Conservation (phyloP, 1,284 basidiomycete species). For the Ganoderma boninense region DNA sequence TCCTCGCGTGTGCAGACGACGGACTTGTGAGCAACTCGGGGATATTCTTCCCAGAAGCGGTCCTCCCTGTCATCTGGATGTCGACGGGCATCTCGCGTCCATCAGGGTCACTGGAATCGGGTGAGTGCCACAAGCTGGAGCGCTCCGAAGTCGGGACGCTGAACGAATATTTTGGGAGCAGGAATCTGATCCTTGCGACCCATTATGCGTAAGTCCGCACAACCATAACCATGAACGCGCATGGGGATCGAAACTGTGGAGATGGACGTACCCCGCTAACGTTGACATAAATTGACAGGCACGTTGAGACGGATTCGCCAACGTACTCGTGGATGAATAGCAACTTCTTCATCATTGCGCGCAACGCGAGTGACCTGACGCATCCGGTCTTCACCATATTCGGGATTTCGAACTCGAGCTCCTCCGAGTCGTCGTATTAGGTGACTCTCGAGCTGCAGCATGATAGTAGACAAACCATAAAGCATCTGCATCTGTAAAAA, state of each 20-base stretch:
- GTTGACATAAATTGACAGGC: neutral
- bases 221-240: neutral
- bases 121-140: neutral
- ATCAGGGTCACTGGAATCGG: neutral
- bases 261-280: neutral
- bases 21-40: neutral
- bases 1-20: neutral
- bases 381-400: neutral
- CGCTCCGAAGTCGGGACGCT: neutral
- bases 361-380: too few species aligned
- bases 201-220: slow-evolving; percentile 2
- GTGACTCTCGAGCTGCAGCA: too few species aligned
- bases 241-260: neutral
- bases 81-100: neutral
- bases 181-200: neutral
- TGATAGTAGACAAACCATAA: too few species aligned
- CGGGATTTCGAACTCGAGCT: neutral
- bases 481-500: too few species aligned
- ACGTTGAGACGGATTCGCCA: slow-evolving; percentile 2
- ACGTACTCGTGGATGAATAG: slow-evolving; percentile 7
- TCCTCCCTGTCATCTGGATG: neutral
- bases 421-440: neutral
- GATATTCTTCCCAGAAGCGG: neutral
- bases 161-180: neutral
- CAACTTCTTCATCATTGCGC: neutral